Base-by-base conservation (phyloP, 768 basidiomycete species). In the Trametopsis cervina region DNA sequence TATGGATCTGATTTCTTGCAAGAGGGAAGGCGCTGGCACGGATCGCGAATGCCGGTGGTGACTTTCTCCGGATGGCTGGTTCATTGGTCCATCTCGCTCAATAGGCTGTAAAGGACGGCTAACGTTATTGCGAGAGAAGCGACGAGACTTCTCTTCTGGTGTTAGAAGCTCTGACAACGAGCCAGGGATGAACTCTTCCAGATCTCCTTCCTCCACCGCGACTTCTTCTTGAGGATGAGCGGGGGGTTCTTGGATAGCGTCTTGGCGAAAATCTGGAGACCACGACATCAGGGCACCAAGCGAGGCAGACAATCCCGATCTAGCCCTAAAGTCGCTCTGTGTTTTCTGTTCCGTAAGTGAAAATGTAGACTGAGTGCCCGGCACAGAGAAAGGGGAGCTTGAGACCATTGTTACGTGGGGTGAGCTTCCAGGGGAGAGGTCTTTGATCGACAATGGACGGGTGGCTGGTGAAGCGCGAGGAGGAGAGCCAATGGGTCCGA, bases 161-260 rank as follows among this genome's bases (percentile, higher is more conserved):
- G 93, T 95, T 40, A 98, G 70, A 5, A 98, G 73, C 51, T 97
- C 94, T 22, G 82, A 89, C 40, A 98, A 69, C 3, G 85, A 89
- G 46, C 87, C 83, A 0, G 95, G 95, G 24, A 98, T 63, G 62
- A 97, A 88, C 48, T 92, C 93, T 59, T 92, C 90, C 41, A 89
- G 60, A 55, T 93, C 89, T 39, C 82, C 89, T 42, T 85, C 86
- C 17, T 82, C 81, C 0, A 77, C 77, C 27, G 67, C 65, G 15
- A 74, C 76, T 15, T 63, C 66, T 40, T 56, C 53, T 25, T 54
- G 45, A 22, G 50, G 56, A 7, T 3, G 46, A 53, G 13, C 50
- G 51, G 11, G 55, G 26, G 6, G 39, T 44, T 6, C 29, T 33
- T 33, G 29, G 15, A 15, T 15, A 7, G 7, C 15, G 29, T 33